A percentile compares a stretch with the other conserved stretches of the same genome.
Conservation (phyloP, 768 basidiomycete genomes). For the Austroboletus festivus region DNA sequence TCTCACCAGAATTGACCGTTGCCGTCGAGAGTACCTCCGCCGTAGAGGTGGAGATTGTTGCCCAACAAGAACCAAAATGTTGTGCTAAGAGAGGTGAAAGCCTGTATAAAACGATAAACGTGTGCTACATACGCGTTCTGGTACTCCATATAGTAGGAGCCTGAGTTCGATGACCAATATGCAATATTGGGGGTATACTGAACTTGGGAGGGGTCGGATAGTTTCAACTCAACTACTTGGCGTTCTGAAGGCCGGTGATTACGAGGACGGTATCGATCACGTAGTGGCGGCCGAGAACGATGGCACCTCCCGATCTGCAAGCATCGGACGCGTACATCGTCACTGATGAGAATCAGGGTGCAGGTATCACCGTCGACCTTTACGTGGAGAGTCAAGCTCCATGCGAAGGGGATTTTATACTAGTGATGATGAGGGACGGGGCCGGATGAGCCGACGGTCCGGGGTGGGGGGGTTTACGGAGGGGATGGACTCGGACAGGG, state of each 20-base stretch:
- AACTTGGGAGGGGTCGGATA: constrained; percentile 13
- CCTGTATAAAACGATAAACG: neutral
- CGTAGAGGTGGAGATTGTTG: constrained; percentile 36
- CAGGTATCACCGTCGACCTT: constrained; percentile 14
- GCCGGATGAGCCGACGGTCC: neutral
- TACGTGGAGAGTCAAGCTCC: no score
- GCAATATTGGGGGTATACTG: constrained; percentile 40
- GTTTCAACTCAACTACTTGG: constrained; percentile 16
- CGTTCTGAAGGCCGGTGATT: constrained; percentile 35
- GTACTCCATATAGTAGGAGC: constrained; percentile 39
- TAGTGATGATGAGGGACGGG: no score
- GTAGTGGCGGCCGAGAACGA: constrained; percentile 34
- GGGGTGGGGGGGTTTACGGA: no score
- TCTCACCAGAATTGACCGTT: constrained; percentile 46
- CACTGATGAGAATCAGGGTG: constrained; percentile 30
- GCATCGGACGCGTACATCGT: no score
- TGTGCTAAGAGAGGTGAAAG: constrained; percentile 22
- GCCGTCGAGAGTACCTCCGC: constrained; percentile 43
- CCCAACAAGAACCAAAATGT: constrained; percentile 42
- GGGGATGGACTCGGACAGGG: no score
- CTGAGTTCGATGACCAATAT: constrained; percentile 38
- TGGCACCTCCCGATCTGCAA: constrained; percentile 27
- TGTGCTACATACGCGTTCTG: constrained; percentile 38
- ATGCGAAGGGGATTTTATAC: no score
- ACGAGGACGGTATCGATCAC: constrained; percentile 39